A percentile compares a stretch with the other conserved stretches of the same genome.
These are phyloP conservation scores for Pyrenochaeta sp. DNA, from an alignment of 2,329 filamentous ascomycete genomes.

Conservation along the genomic window DNA sequence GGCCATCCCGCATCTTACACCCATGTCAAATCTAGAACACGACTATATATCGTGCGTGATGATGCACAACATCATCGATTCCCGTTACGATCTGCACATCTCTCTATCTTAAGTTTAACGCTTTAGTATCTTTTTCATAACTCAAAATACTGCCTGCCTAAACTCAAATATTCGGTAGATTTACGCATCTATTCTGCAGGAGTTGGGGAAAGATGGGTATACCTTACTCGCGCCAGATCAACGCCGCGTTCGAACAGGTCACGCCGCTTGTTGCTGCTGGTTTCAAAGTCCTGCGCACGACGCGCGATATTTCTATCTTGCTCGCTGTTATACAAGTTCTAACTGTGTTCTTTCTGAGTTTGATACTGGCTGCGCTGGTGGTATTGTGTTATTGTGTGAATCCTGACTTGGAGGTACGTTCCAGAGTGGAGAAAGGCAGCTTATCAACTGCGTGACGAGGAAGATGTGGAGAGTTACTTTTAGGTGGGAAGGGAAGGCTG, in stretches of 20 bases:
- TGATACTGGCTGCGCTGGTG: constrained; percentile 52
- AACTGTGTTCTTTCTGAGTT: constrained; percentile 52
- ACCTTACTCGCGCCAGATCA: constrained; percentile 62
- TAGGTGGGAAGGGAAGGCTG: no score
- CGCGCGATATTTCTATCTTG: constrained; percentile 59
- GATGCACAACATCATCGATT: not conserved
- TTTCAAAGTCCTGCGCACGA: constrained; percentile 60
- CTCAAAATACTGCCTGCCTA: no score
- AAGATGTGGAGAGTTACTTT: no score
- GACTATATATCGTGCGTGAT: not conserved
- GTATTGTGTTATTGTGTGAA: constrained; percentile 57
- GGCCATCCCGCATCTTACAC: constrained; percentile 6
- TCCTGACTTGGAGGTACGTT: constrained; percentile 55
- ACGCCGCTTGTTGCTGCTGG: constrained; percentile 60
- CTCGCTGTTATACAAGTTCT: constrained; percentile 59
- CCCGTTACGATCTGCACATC: not conserved
- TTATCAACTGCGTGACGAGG: no score
- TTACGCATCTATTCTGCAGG: no score
- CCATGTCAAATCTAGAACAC: not conserved
- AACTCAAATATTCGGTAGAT: no score
- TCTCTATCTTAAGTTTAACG: not conserved
- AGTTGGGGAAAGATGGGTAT: constrained; percentile 55
- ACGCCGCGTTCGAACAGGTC: constrained; percentile 62
- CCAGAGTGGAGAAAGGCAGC: not conserved
- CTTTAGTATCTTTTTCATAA: no score